Conservation (phyloP, 257 asterid genomes). For the Solanum commersonii region DNA sequence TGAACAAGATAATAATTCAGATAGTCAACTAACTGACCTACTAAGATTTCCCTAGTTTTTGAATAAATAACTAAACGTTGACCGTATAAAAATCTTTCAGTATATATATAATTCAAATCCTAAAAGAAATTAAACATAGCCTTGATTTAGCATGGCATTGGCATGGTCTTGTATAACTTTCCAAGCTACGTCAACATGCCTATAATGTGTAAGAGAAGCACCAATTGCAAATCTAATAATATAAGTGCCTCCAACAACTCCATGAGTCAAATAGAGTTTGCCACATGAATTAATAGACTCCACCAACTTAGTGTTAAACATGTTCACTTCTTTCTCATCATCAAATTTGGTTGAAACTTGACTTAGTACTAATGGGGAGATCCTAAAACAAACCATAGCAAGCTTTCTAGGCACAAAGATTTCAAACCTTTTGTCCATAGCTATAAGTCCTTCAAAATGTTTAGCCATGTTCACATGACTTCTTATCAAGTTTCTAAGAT, state of each 20-base stretch:
- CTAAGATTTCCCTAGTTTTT: background rate
- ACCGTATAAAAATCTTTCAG: background rate
- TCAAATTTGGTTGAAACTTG: background rate
- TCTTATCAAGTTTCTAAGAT: slow-evolving; percentile 41
- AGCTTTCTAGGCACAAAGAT: slow-evolving; percentile 64
- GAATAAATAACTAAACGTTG: background rate
- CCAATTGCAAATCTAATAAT: slow-evolving; percentile 59
- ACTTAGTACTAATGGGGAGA: slow-evolving; percentile 29
- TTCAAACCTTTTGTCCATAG: slow-evolving; percentile 64
- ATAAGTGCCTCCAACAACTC: slow-evolving; percentile 53
- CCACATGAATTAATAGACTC: slow-evolving; percentile 55
- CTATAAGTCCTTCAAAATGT: slow-evolving; percentile 51
- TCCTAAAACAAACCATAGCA: slow-evolving; percentile 61
- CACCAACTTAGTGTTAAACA: slow-evolving; percentile 33
- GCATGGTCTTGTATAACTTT: slow-evolving; percentile 58
- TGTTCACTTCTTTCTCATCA: slow-evolving; percentile 34
- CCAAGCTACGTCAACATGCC: slow-evolving; percentile 65
- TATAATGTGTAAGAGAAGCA: slow-evolving; percentile 44
- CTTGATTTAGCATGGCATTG: slow-evolving; percentile 18
- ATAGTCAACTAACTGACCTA: background rate
- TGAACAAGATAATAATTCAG: background rate
- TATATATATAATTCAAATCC: background rate
- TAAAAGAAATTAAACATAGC: background rate
- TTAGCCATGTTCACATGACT: slow-evolving; percentile 63
- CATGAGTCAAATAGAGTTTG: slow-evolving; percentile 58